A percentile compares a stretch with the other conserved stretches of the same genome.
phyloP scores from a whole-genome alignment of 2,329 filamentous ascomycete genomes.

The Didymella sp. region DNA sequence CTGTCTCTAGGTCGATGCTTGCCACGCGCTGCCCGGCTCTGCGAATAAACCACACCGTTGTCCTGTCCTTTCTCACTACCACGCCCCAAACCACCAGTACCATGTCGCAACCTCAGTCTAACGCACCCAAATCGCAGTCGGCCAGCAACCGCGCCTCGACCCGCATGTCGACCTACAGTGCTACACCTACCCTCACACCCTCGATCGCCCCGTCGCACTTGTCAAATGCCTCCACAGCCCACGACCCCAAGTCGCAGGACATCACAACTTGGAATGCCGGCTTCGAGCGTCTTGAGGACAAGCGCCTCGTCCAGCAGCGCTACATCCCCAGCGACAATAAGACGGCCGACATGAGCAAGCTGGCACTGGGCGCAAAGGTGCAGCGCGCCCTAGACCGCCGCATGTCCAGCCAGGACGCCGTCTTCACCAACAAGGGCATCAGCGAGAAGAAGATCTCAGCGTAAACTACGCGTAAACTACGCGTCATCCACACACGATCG shows the following conservation, averaged over 20 bases:
- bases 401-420: constrained; percentile 88
- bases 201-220: constrained; percentile 57
- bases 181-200: constrained; percentile 58
- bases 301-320: constrained; percentile 80
- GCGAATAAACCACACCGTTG: constrained; percentile 22
- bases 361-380: constrained; percentile 87
- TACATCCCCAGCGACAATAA: constrained; percentile 81
- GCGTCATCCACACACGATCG: neutral
- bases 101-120: constrained; percentile 37
- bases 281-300: constrained; percentile 88
- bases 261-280: constrained; percentile 80
- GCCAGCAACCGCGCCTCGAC: constrained; percentile 49
- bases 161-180: constrained; percentile 60
- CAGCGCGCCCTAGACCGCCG: constrained; percentile 85
- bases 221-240: constrained; percentile 44
- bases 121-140: constrained; percentile 41
- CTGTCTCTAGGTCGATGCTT: constrained; percentile 29
- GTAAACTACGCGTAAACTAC: constrained; percentile 33
- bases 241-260: constrained; percentile 63
- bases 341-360: constrained; percentile 80
- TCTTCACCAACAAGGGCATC: constrained; percentile 67
- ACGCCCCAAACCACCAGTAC: constrained; percentile 14
- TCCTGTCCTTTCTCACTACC: constrained; percentile 10
- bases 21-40: constrained; percentile 11
- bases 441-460: constrained; percentile 48